Base-by-base conservation (phyloP, 2,329 filamentous ascomycete genomes). In the Talaromyces marneffei region DNA sequence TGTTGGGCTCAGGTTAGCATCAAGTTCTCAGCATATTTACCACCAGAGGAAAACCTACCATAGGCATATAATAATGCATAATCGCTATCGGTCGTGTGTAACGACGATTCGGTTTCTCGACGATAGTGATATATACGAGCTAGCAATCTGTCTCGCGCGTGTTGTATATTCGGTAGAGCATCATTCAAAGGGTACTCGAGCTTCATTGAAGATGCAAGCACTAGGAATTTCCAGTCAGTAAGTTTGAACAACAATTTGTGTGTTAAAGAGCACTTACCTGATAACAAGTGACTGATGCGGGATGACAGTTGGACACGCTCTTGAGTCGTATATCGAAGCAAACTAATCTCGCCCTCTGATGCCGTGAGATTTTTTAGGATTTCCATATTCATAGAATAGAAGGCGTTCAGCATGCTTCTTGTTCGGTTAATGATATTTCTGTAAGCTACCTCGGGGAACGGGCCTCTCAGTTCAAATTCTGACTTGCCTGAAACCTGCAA, bases 381-480 rank as follows among this genome's bases (percentile, higher is more conserved):
- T 64, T 97, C 87, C 10, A 97, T 85, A 65, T 93, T 95, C 91
- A 99, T 96, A 57, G 92, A 91, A 71, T 97, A 92, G 74, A 99
- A 97, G 39, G 91, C 88, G 74, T 97, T 92, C 4, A 97, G 85
- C 76, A 97, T 90, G 57, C 89, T 87, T 64, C 88, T 87, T 0
- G 92, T 96, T 9, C 88, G 88, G 23, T 85, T 84, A 71, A 97
- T 83, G 61, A 97, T 89, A 37, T 86, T 84, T 4, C 83, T 84
- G 71, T 90, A 92, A 16, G 85, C 83, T 46, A 83, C 85, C 65
- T 87, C 83, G 1, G 92, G 91, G 68, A 99, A 99, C 0, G 92
- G 91, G 0, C 93, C 90, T 42, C 87, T 85, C 6, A 99, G 83
- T 73, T 96, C 90, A 69, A 96, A 96, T 72, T 99, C 94, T 25